These are phyloP conservation scores for Phalaenopsis aphrodite DNA, from an alignment of 106 monocot species.

Conservation along the genomic window DNA sequence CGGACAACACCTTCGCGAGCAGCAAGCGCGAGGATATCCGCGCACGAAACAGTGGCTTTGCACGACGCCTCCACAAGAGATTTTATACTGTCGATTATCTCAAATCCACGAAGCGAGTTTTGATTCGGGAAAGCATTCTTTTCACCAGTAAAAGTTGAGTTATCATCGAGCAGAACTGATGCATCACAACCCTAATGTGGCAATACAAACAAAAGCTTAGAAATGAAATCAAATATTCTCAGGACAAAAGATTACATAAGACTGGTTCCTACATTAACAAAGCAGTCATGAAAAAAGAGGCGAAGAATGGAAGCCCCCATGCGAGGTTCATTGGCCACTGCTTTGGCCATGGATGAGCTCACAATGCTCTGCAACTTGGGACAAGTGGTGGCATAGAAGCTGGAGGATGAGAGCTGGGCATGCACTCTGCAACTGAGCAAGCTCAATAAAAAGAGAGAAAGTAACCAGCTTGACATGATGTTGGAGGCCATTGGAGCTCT, in stretches of 20 bases:
- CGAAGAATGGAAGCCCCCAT: slow-evolving; percentile 50
- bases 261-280: slow-evolving; percentile 15
- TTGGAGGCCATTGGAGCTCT: too few relatives aligned
- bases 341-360: slow-evolving; percentile 15
- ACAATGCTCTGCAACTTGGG: slow-evolving; percentile 24
- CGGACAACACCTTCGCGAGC: slow-evolving; percentile 33
- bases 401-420: background rate
- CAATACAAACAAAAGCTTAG: too few relatives aligned
- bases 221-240: too few relatives aligned
- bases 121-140: slow-evolving; percentile 24
- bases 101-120: slow-evolving; percentile 19
- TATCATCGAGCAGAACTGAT: slow-evolving; percentile 19
- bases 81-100: slow-evolving; percentile 8
- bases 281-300: slow-evolving; percentile 45
- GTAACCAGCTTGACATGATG: too few relatives aligned
- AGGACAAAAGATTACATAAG: too few relatives aligned
- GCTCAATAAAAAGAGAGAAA: too few relatives aligned
- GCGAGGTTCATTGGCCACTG: slow-evolving; percentile 22
- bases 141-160: slow-evolving; percentile 23
- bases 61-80: slow-evolving; percentile 20
- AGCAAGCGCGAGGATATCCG: slow-evolving; percentile 32
- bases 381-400: slow-evolving; percentile 19
- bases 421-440: too few relatives aligned
- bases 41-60: slow-evolving; percentile 27
- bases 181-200: slow-evolving; percentile 27